These are phyloP conservation scores for Leccinum fallax DNA, from an alignment of 1,284 basidiomycete species.

Conservation along the genomic window DNA sequence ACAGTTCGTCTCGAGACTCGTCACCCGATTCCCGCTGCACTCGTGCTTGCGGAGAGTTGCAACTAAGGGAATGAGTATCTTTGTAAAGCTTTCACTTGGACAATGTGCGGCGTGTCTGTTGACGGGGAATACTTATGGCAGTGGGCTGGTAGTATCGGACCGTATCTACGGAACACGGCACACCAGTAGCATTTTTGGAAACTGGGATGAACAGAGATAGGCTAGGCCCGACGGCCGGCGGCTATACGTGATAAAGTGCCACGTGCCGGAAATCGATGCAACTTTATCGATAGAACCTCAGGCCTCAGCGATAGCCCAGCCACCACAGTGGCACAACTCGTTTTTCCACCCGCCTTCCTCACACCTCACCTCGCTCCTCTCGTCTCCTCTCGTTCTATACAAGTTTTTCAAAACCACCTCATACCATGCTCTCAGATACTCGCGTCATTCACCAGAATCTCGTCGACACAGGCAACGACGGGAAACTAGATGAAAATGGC, in stretches of 20 bases:
- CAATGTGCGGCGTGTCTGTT: neutral
- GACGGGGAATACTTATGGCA: neutral
- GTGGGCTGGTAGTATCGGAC: neutral
- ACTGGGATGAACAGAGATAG: neutral
- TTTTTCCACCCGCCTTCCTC: constrained; percentile 11
- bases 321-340: constrained; percentile 4
- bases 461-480: constrained; percentile 27
- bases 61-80: too few species aligned
- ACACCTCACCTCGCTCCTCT: neutral
- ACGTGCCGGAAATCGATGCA: neutral
- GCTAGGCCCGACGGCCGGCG: neutral
- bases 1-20: too few species aligned
- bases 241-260: neutral
- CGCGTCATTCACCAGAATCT: constrained; percentile 33
- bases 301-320: neutral
- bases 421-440: constrained; percentile 10
- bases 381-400: neutral
- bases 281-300: constrained; percentile 2
- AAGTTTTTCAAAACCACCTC: neutral
- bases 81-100: neutral
- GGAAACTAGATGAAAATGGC: constrained; percentile 28
- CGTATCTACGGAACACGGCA: neutral
- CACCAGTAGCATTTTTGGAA: constrained; percentile 1
- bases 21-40: too few species aligned
- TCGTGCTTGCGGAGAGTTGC: too few species aligned